These are phyloP conservation scores for Trichoderma citrinoviride DNA, from an alignment of 2,329 filamentous ascomycete species.

Conservation along the genomic window DNA sequence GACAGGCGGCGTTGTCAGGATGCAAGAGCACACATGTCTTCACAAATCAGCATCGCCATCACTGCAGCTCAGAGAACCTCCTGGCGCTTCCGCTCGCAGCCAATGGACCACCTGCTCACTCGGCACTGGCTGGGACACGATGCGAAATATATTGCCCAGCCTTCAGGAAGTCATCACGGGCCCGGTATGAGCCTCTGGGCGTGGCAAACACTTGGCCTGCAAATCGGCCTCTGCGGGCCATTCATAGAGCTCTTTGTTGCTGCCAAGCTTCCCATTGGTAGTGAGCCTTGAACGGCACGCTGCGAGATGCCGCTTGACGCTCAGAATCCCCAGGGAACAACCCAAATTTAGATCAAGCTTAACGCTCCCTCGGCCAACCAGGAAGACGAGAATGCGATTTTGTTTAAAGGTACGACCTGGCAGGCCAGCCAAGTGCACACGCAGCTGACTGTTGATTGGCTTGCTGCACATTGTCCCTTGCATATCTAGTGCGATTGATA, in stretches of 20 bases:
- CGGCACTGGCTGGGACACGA: neutral
- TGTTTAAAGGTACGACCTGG: neutral
- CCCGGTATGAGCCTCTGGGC: neutral
- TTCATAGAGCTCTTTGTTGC: neutral
- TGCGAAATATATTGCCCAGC: neutral
- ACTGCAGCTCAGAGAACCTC: neutral
- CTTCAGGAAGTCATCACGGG: neutral
- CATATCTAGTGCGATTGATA: neutral
- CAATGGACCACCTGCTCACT: neutral
- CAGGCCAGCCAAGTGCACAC: constrained; percentile 5
- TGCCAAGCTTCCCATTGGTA: neutral
- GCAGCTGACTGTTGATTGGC: constrained; percentile 12
- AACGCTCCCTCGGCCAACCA: constrained; percentile 36
- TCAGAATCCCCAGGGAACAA: constrained; percentile 9
- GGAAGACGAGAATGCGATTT: constrained; percentile 27
- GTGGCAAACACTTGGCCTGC: neutral
- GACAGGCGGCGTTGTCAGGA: neutral
- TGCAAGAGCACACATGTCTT: neutral
- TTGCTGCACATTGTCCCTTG: neutral
- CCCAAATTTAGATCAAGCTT: constrained; percentile 37
- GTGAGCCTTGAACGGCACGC: neutral
- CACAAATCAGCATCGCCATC: constrained; percentile 11
- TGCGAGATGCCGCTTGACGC: constrained; percentile 6
- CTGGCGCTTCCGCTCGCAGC: constrained; percentile 11
- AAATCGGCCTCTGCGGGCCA: neutral